Evolutionary conservation across 2,329 filamentous ascomycete species (phyloP).

Genomic region (Seiridium unicorne): DNA sequence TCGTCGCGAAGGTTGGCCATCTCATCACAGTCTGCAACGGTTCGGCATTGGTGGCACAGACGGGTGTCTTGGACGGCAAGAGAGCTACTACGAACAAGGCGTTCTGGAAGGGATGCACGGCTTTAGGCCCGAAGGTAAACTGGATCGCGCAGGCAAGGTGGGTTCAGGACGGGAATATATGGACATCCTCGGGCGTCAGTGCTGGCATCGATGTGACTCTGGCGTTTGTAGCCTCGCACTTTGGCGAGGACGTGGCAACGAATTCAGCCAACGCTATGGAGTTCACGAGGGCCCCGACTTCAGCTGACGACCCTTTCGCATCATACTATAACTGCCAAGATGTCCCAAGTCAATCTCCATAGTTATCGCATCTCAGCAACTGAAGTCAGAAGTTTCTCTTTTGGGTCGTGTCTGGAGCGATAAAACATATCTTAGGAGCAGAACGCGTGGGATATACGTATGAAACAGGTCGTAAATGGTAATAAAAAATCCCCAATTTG

Average conservation of each 20-base stretch:
- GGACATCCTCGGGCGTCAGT: conserved; percentile 58
- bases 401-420: no score
- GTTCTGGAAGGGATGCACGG: conserved; percentile 42
- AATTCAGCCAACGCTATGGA: not conserved
- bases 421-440: no score
- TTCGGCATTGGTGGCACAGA: conserved; percentile 47
- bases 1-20: conserved; percentile 43
- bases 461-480: no score
- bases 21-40: conserved; percentile 65
- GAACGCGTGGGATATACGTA: no score
- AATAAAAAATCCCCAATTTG: no score
- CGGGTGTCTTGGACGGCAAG: conserved; percentile 55
- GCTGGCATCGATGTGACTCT: conserved; percentile 6
- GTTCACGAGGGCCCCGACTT: not conserved
- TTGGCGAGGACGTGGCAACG: not conserved
- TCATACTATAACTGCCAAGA: not conserved
- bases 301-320: conserved; percentile 1
- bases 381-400: no score
- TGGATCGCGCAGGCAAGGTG: conserved; percentile 59
- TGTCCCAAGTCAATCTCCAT: conserved; percentile 15
- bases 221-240: not conserved
- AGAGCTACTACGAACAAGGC: conserved; percentile 62
- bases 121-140: conserved; percentile 40
- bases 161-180: conserved; percentile 60
- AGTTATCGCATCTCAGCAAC: not conserved